Evolutionary conservation across 1,139 yeast species (phyloP).

Genomic region (Geotrichum carabidarum): DNA sequence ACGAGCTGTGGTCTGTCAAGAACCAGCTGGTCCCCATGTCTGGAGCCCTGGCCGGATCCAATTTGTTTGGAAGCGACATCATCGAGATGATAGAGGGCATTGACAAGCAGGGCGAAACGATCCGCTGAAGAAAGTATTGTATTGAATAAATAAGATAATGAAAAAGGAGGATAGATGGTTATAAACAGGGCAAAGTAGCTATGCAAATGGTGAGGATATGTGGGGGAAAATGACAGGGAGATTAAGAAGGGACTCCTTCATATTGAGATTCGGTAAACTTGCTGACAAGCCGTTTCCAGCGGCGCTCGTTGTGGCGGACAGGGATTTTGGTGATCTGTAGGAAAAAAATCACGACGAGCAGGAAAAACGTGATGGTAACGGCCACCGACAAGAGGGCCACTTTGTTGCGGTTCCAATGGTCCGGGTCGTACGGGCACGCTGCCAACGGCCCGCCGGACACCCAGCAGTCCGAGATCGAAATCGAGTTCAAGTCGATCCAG

Average conservation of each 20-base stretch:
- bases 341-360: constrained; percentile 41
- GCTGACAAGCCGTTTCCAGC: constrained; percentile 50
- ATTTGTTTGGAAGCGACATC: constrained; percentile 18
- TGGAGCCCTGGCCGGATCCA: constrained; percentile 6
- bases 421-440: constrained; percentile 64
- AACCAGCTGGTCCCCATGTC: constrained; percentile 13
- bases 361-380: constrained; percentile 50
- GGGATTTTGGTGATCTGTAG: constrained; percentile 42
- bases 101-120: constrained; percentile 17
- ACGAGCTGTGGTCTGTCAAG: constrained; percentile 50
- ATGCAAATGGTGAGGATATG: not conserved
- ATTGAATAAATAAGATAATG: not conserved
- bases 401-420: constrained; percentile 51
- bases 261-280: constrained; percentile 48
- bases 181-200: not conserved
- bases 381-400: constrained; percentile 65
- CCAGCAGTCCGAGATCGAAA: constrained; percentile 74
- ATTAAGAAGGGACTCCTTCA: constrained; percentile 60
- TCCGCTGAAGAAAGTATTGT: constrained; percentile 11
- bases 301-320: constrained; percentile 50
- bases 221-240: not conserved
- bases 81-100: constrained; percentile 20
- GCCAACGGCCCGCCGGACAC: constrained; percentile 79
- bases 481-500: constrained; percentile 84
- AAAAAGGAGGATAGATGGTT: not conserved